A percentile compares a stretch with the other conserved stretches of the same genome.
phyloP scores from a whole-genome alignment of 1,139 yeast genomes.

The Candida dubliniensis region DNA sequence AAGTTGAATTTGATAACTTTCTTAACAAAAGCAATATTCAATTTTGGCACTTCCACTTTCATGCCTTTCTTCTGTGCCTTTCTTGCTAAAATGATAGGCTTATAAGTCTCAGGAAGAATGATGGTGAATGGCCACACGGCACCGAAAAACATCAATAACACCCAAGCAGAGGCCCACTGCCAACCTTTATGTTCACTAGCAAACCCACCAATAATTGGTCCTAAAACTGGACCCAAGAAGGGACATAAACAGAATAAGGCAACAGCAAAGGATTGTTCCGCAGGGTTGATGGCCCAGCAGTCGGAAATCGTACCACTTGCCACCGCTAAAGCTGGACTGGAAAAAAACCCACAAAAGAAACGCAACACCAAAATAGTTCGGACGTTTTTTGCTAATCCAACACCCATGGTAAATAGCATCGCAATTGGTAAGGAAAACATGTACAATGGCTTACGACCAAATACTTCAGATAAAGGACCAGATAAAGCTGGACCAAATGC shows the following conservation, averaged over 20 bases:
- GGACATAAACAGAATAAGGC: conserved; percentile 70
- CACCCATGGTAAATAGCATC: conserved; percentile 76
- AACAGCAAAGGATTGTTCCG: conserved; percentile 66
- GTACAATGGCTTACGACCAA: conserved; percentile 69
- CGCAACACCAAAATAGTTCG: conserved; percentile 64
- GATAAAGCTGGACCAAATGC: conserved; percentile 72
- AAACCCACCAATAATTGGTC: conserved; percentile 82
- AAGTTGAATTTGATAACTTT: conserved; percentile 46
- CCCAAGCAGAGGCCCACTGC: conserved; percentile 78
- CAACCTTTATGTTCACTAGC: conserved; percentile 68
- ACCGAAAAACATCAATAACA: conserved; percentile 71
- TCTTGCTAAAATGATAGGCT: conserved; percentile 53
- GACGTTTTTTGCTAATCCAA: conserved; percentile 62
- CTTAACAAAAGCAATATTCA: conserved; percentile 20
- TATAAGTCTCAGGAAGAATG: conserved; percentile 69
- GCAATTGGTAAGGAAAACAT: conserved; percentile 60
- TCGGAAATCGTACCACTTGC: conserved; percentile 88
- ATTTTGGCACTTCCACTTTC: conserved; percentile 36
- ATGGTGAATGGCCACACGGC: conserved; percentile 57
- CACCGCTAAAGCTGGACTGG: conserved; percentile 82
- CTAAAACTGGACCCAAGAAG: conserved; percentile 77
- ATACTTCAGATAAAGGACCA: conserved; percentile 77
- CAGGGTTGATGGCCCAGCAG: conserved; percentile 56
- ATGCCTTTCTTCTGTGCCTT: conserved; percentile 63
- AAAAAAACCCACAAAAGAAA: conserved; percentile 76